Conservation (phyloP, 352 stramenopile species). For the Phytophthora meadii region DNA sequence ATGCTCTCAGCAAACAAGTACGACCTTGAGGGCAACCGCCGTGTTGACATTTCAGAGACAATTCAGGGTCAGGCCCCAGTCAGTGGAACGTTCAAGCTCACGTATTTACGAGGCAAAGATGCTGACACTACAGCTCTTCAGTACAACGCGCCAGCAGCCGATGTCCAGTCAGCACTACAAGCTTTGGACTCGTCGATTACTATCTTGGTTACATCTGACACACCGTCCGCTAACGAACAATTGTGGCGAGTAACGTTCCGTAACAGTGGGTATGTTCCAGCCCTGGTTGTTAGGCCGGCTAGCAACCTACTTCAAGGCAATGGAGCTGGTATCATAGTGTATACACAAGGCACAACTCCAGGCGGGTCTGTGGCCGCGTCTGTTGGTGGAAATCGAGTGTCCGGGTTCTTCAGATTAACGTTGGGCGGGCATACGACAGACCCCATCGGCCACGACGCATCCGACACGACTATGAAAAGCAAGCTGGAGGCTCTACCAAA, state of each 20-base stretch:
- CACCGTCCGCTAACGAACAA: slow-evolving; percentile 44
- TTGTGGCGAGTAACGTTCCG: slow-evolving; percentile 93
- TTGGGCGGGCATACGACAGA: slow-evolving; percentile 90
- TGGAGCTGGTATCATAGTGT: slow-evolving; percentile 82
- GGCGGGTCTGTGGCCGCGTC: slow-evolving; percentile 50
- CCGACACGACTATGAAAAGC: slow-evolving; percentile 92
- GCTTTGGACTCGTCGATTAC: slow-evolving; percentile 85
- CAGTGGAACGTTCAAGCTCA: slow-evolving; percentile 91
- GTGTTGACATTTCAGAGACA: slow-evolving; percentile 85
- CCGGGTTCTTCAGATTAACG: slow-evolving; percentile 88
- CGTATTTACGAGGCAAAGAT: slow-evolving; percentile 85
- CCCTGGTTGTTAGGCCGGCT: slow-evolving; percentile 72
- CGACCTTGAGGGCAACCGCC: slow-evolving; percentile 88
- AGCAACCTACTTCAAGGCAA: slow-evolving; percentile 90
- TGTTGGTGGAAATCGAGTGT: slow-evolving; percentile 88
- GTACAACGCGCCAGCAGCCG: slow-evolving; percentile 49
- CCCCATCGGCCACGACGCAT: slow-evolving; percentile 92
- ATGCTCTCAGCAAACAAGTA: slow-evolving; percentile 85
- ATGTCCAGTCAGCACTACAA: slow-evolving; percentile 76
- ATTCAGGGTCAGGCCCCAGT: slow-evolving; percentile 87
- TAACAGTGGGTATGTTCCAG: slow-evolving; percentile 91
- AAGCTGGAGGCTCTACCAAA: slow-evolving; percentile 94
- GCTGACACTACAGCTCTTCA: slow-evolving; percentile 74
- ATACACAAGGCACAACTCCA: slow-evolving; percentile 63
- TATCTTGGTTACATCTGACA: slow-evolving; percentile 72